These are phyloP conservation scores for Metarhizium robertsii DNA, from an alignment of 2,329 filamentous ascomycete genomes.

Conservation along the genomic window DNA sequence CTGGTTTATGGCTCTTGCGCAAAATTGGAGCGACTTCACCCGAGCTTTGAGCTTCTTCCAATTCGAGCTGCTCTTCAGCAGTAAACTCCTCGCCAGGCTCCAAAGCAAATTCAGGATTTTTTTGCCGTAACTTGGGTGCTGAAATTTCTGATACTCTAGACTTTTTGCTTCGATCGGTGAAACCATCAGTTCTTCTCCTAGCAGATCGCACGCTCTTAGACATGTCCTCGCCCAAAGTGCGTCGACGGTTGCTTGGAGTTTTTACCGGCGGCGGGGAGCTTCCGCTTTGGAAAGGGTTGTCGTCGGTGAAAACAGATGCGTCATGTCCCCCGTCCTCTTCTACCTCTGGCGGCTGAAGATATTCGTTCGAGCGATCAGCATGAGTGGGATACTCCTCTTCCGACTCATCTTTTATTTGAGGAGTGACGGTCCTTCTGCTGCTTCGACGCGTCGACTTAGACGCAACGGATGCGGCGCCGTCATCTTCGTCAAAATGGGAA, in stretches of 20 bases:
- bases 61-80: conserved; percentile 75
- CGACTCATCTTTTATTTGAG: conserved; percentile 44
- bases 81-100: conserved; percentile 88
- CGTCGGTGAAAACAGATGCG: conserved; percentile 65
- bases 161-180: conserved; percentile 17
- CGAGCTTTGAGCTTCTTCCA: conserved; percentile 56
- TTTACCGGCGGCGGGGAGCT: conserved; percentile 53
- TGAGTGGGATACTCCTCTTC: conserved; percentile 28
- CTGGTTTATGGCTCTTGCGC: conserved; percentile 28
- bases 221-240: conserved; percentile 34
- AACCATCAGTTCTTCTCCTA: conserved; percentile 35
- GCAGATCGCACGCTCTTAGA: conserved; percentile 31
- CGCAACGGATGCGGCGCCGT: conserved; percentile 27
- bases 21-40: conserved; percentile 38
- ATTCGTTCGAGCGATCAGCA: conserved; percentile 46
- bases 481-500: conserved; percentile 38
- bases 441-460: conserved; percentile 36
- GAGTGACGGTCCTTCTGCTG: conserved; percentile 40
- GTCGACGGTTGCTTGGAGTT: conserved; percentile 39
- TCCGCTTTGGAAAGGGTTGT: conserved; percentile 83
- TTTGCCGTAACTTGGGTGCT: conserved; percentile 24
- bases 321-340: conserved; percentile 30
- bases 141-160: conserved; percentile 52
- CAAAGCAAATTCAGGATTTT: conserved; percentile 29
- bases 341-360: conserved; percentile 22